A percentile compares a stretch with the other conserved stretches of the same genome.
These are phyloP conservation scores for Penicillium concentricum DNA, from an alignment of 2,329 filamentous ascomycete genomes.

Conservation along the genomic window DNA sequence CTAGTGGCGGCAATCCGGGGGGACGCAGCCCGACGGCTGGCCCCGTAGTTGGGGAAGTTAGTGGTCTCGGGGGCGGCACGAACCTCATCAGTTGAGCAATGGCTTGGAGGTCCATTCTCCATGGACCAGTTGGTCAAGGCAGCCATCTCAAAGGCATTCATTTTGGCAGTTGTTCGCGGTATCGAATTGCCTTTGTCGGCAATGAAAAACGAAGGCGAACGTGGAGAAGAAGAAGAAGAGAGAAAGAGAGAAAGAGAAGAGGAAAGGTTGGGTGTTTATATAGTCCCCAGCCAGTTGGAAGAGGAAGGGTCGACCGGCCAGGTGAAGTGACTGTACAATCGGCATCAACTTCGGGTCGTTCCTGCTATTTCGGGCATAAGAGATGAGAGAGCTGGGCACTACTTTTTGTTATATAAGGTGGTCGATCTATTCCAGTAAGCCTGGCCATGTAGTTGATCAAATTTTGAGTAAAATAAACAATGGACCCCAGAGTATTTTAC, in stretches of 20 bases:
- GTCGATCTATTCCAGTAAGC: neutral
- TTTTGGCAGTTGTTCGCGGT: neutral
- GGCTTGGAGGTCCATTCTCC: neutral
- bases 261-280: neutral
- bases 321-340: neutral
- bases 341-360: neutral
- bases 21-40: neutral
- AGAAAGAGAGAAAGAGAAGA: neutral
- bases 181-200: neutral
- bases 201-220: neutral
- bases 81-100: neutral
- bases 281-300: neutral
- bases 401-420: neutral
- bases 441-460: neutral
- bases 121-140: neutral
- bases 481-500: slow-evolving; percentile 1
- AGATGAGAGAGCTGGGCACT: neutral
- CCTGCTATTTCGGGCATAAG: neutral
- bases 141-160: neutral
- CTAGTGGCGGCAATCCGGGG: neutral
- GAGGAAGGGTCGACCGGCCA: neutral
- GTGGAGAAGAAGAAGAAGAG: no score
- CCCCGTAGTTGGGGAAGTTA: neutral
- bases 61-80: neutral
- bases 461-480: neutral